Evolutionary conservation across 495 filamentous ascomycete genomes (phyloP), one percentile per base, ranked within the genome.

Genomic region (Gamarada debralockiae): DNA sequence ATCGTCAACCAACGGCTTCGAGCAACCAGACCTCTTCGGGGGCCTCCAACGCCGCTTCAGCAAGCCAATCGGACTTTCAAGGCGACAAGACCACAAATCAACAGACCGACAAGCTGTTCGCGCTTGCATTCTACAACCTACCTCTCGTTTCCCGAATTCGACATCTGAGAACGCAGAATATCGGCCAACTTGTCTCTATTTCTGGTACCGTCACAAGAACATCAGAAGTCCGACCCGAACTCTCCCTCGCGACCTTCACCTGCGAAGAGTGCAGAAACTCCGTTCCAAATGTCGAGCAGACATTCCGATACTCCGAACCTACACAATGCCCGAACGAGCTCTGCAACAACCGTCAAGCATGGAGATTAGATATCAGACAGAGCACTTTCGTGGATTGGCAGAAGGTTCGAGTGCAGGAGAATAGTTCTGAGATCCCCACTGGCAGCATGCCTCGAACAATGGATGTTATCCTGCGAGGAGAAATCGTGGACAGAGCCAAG

Each of bases 381-480:
- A 96, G 91, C 65, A 96, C 92, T 2, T 99, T 99, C 62, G 87
- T 97, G 18, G 93, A 99, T 69, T 99, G 93, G 93, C 93, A 99
- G 58, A 97, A 97, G 66, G 88, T 97, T 20, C 84, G 95, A 46
- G 86, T 97, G 25, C 93, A 99, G 68, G 93, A 99, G 70, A 97
- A 96, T 66, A 93, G 89, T 47, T 92, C 91, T 15, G 93, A 99
- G 67, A 99, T 99, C 42, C 93, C 93, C 0, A 99, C 93, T 1
- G 93, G 93, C 36, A 96, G 90, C 69, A 99, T 99, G 93, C 93
- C 93, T 3, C 82, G 93, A 37, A 99, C 93, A 3, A 90, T 99
- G 83, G 93, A 99, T 60, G 83, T 99, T 20, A 96, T 99, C 58
- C 72, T 99, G n/a, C 82, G 95, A 53, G 95, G 95, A 53, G 93